phyloP scores from a whole-genome alignment of 164 flowering plant genomes.

The Nelumbo lutea region DNA sequence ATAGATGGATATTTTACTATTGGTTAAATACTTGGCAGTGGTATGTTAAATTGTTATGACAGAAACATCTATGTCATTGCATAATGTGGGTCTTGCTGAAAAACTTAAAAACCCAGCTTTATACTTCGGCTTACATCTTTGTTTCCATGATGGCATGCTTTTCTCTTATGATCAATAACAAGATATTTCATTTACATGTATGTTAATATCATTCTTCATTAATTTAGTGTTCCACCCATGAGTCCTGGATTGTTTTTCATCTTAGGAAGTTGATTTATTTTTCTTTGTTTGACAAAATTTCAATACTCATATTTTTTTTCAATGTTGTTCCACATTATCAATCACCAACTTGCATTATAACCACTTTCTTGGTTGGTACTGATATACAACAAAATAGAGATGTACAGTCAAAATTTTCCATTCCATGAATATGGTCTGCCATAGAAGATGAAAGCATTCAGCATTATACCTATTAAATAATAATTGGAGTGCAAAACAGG shows the following conservation, averaged over 20 bases:
- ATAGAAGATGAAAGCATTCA: too few species aligned
- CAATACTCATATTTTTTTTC: too few species aligned
- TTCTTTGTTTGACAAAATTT: background rate
- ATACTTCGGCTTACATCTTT: background rate
- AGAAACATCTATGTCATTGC: background rate
- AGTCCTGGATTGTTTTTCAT: background rate
- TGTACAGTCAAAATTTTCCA: too few species aligned
- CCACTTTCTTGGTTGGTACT: too few species aligned
- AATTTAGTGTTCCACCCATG: background rate
- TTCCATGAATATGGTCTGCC: too few species aligned
- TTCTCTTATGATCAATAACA: background rate
- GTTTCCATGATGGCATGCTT: background rate
- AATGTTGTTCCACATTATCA: too few species aligned
- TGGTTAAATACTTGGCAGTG: background rate
- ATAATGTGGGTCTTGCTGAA: background rate
- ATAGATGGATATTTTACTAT: constrained; percentile 9
- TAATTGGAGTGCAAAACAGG: too few species aligned
- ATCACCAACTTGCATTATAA: too few species aligned
- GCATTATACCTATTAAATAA: too few species aligned
- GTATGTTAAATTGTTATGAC: background rate
- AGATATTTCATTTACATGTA: too few species aligned
- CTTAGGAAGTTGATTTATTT: background rate
- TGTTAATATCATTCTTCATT: background rate
- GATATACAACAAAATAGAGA: too few species aligned
- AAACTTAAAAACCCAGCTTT: too few species aligned